These are phyloP conservation scores for Penicillium waksmanii DNA, from an alignment of 495 filamentous ascomycete species.

Conservation along the genomic window DNA sequence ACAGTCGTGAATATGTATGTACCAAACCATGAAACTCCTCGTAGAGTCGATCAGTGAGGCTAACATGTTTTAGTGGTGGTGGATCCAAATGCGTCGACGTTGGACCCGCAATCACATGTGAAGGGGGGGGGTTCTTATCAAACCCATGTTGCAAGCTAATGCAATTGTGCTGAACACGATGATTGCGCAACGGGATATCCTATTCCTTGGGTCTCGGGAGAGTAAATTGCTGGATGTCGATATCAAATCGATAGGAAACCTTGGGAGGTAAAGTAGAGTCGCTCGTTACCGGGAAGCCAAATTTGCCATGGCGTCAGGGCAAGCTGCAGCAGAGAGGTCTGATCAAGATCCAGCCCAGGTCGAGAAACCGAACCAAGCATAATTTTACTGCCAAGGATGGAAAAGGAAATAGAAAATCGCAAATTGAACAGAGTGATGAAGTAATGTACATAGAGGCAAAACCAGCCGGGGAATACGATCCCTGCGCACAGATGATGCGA, in stretches of 20 bases:
- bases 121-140: constrained; percentile 23
- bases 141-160: constrained; percentile 9
- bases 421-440: constrained; percentile 4
- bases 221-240: neutral
- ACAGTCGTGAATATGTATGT: no score
- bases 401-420: constrained; percentile 9
- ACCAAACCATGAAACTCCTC: no score
- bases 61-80: neutral
- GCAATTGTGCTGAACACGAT: constrained; percentile 8
- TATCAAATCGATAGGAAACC: no score
- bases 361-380: constrained; percentile 2
- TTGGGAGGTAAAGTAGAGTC: neutral
- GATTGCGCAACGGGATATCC: constrained; percentile 7
- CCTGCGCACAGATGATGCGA: constrained; percentile 27
- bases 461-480: constrained; percentile 13
- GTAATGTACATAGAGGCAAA: neutral
- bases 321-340: constrained; percentile 2
- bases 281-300: constrained; percentile 9
- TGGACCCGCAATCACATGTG: constrained; percentile 50
- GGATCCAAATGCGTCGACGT: constrained; percentile 24
- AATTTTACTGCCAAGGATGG: neutral
- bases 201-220: neutral
- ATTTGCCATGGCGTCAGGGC: constrained; percentile 13
- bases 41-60: constrained; percentile 14
- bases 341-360: neutral